Conservation (phyloP, 208 protist species). For the Acanthamoeba rhysodes region DNA sequence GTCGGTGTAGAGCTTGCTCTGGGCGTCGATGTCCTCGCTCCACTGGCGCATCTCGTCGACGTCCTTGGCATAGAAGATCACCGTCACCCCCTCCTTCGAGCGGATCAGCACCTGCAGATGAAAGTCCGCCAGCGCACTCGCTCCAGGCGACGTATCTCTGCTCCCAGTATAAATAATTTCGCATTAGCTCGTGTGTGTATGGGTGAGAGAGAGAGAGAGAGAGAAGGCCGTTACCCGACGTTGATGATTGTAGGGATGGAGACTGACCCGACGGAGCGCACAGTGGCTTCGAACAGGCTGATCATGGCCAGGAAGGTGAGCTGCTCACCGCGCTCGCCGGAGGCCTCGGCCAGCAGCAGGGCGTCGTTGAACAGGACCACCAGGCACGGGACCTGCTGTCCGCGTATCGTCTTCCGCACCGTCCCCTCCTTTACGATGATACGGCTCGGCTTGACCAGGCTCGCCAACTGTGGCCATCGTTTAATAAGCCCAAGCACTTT, state of each 20-base stretch:
- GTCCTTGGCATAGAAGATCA: conserved; percentile 22
- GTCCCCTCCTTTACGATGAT: neutral
- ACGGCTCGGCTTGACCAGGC: conserved; percentile 1
- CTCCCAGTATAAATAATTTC: too few species aligned
- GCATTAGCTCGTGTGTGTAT: too few species aligned
- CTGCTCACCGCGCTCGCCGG: neutral
- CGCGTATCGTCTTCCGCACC: neutral
- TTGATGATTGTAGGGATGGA: neutral
- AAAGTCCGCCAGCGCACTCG: neutral
- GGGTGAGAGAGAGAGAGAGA: too few species aligned
- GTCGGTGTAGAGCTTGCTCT: conserved; percentile 26
- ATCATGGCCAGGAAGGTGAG: neutral
- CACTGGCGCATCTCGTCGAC: neutral
- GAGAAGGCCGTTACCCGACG: too few species aligned
- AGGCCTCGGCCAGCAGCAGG: neutral
- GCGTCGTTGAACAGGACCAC: conserved; percentile 43
- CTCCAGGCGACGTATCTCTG: neutral
- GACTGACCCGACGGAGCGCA: neutral
- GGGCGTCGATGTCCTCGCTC: neutral
- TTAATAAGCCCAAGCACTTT: neutral
- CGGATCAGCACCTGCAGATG: neutral
- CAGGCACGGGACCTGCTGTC: neutral
- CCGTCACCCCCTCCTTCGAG: neutral
- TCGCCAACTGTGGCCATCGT: neutral
- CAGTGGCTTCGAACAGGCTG: conserved; percentile 32